These are phyloP conservation scores for Glycine latifolia DNA, from an alignment of 306 rosid genomes.

Conservation along the genomic window DNA sequence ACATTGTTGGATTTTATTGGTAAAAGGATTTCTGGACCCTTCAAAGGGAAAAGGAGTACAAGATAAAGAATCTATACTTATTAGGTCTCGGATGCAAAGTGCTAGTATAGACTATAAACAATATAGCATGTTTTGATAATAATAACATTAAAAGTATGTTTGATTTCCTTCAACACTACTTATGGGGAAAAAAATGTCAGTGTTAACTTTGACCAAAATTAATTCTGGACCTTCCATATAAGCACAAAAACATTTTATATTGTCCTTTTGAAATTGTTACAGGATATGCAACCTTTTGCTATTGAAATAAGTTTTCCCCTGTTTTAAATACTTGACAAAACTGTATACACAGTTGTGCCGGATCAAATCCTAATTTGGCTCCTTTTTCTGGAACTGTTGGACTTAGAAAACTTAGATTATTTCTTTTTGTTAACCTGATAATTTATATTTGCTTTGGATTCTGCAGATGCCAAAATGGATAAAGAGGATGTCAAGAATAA, in stretches of 20 bases:
- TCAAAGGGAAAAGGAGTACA: neutral
- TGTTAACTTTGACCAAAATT: slow-evolving; percentile 1
- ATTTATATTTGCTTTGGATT: slow-evolving; percentile 44
- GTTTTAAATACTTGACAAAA: slow-evolving; percentile 20
- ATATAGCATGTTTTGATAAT: slow-evolving; percentile 9
- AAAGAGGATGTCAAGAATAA: slow-evolving; percentile 78
- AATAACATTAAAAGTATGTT: neutral
- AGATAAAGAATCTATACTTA: neutral
- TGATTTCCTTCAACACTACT: slow-evolving; percentile 1
- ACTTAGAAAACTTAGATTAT: slow-evolving; percentile 34
- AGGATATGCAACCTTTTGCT: slow-evolving; percentile 9
- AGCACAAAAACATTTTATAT: slow-evolving; percentile 16
- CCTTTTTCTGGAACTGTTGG: slow-evolving; percentile 19
- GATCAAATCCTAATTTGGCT: slow-evolving; percentile 26
- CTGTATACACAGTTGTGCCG: neutral
- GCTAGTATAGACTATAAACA: neutral
- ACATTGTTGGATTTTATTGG: neutral
- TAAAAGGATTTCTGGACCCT: neutral
- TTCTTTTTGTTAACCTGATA: slow-evolving; percentile 36
- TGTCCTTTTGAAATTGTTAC: slow-evolving; percentile 17
- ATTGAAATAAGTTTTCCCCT: slow-evolving; percentile 22
- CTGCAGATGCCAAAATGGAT: slow-evolving; percentile 77
- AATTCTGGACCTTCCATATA: slow-evolving; percentile 1
- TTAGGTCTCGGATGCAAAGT: slow-evolving; percentile 11
- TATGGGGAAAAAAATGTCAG: neutral